phyloP scores from a whole-genome alignment of 176 grass and related monocot species.

The Dendrocalamus sinicus region DNA sequence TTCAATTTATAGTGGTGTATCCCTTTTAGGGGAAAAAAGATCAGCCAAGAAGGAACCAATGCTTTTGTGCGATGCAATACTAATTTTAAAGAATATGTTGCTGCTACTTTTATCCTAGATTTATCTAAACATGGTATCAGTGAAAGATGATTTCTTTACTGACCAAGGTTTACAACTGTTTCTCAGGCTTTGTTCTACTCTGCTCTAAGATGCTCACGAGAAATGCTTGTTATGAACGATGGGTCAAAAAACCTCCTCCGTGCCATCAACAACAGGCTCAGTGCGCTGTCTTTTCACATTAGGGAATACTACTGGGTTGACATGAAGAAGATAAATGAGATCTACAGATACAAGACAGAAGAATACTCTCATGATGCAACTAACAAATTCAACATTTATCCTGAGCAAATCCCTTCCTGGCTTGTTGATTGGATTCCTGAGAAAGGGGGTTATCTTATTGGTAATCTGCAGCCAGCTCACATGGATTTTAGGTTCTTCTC shows the following conservation, averaged over 20 bases:
- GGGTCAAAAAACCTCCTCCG: slow-evolving; percentile 68
- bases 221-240: slow-evolving; percentile 71
- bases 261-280: slow-evolving; percentile 82
- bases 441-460: slow-evolving; percentile 80
- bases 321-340: slow-evolving; percentile 91
- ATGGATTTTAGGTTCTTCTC: slow-evolving; percentile 93
- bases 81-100: slow-evolving; percentile 17
- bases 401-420: slow-evolving; percentile 86
- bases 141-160: slow-evolving; percentile 10
- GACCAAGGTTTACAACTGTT: slow-evolving; percentile 26
- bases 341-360: slow-evolving; percentile 89
- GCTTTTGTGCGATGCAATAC: not conserved
- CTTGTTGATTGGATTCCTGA: slow-evolving; percentile 89
- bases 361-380: slow-evolving; percentile 87
- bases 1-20: slow-evolving; percentile 26
- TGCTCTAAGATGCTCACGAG: slow-evolving; percentile 73
- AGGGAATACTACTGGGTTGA: slow-evolving; percentile 88
- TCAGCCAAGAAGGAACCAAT: not conserved
- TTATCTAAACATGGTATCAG: not conserved
- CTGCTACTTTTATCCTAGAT: slow-evolving; percentile 10
- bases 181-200: slow-evolving; percentile 79
- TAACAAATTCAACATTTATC: slow-evolving; percentile 93
- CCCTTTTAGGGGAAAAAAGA: not conserved
- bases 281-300: slow-evolving; percentile 83
- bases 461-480: slow-evolving; percentile 85